Percentiles rank a stretch among this genome's conserved stretches.
phyloP scores from a whole-genome alignment of 306 rosid species.

The Casuarina cunninghamiana region DNA sequence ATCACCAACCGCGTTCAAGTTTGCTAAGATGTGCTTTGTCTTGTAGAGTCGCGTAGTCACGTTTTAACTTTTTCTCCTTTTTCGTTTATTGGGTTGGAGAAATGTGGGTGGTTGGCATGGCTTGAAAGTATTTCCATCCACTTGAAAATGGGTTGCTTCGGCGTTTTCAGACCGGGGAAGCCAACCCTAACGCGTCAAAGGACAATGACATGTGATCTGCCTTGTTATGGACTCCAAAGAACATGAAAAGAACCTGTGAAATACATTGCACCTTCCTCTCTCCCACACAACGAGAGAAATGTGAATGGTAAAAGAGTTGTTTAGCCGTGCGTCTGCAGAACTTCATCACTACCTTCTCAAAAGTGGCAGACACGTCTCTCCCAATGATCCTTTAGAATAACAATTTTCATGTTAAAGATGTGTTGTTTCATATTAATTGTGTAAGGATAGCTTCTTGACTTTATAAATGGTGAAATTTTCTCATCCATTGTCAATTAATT shows the following conservation, averaged over 20 bases:
- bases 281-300: not conserved
- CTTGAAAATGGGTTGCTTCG: constrained; percentile 30
- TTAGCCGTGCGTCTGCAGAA: no score
- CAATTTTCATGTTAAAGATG: no score
- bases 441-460: no score
- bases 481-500: no score
- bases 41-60: constrained; percentile 15
- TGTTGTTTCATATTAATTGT: no score
- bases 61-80: constrained; percentile 5
- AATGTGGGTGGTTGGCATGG: constrained; percentile 20
- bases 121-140: constrained; percentile 25
- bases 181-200: constrained; percentile 3
- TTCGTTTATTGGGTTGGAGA: constrained; percentile 12
- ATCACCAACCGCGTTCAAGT: constrained; percentile 1
- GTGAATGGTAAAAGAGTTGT: no score
- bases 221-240: not conserved
- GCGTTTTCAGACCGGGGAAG: constrained; percentile 25
- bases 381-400: no score
- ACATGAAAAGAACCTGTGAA: not conserved
- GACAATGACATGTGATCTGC: constrained; percentile 31
- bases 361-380: no score
- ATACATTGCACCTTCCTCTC: not conserved
- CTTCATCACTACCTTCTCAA: no score
- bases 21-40: not conserved
- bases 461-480: no score